Evolutionary conservation across 805 yeast genomes (phyloP).

Genomic region (Myxozyma mucilagina): DNA sequence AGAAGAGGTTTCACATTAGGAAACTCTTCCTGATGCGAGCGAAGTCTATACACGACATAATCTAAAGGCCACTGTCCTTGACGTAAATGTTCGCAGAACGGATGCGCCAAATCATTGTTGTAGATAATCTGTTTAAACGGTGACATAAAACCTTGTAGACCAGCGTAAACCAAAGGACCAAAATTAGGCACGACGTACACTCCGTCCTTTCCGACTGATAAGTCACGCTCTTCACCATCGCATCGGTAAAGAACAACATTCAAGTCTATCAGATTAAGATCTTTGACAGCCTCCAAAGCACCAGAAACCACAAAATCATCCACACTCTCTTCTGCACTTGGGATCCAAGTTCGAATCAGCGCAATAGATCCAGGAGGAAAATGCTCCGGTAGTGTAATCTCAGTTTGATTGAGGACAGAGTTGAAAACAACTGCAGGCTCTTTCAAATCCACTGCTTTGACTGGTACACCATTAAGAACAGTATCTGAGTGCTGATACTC

Average conservation of each 20-base stretch:
- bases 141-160: constrained; percentile 89
- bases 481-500: constrained; percentile 47
- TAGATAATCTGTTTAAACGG: constrained; percentile 62
- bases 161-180: constrained; percentile 81
- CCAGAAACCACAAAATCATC: constrained; percentile 66
- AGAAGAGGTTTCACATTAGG: constrained; percentile 57
- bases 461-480: constrained; percentile 63
- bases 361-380: constrained; percentile 94
- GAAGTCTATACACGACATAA: constrained; percentile 62
- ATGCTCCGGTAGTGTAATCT: constrained; percentile 56
- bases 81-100: constrained; percentile 76
- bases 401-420: constrained; percentile 48
- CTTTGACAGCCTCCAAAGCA: constrained; percentile 68
- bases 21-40: constrained; percentile 50
- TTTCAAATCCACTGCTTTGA: constrained; percentile 55
- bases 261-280: constrained; percentile 64
- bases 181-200: constrained; percentile 69
- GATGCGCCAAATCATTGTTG: constrained; percentile 78
- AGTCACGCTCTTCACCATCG: constrained; percentile 86
- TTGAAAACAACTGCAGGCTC: constrained; percentile 52
- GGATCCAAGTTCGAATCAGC: constrained; percentile 68
- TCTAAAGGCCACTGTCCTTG: constrained; percentile 90
- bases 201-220: constrained; percentile 69
- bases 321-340: constrained; percentile 62
- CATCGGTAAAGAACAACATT: constrained; percentile 74